Evolutionary conservation across 2,329 filamentous ascomycete species (phyloP).

Genomic region (Cucurbitaria berberidis): DNA sequence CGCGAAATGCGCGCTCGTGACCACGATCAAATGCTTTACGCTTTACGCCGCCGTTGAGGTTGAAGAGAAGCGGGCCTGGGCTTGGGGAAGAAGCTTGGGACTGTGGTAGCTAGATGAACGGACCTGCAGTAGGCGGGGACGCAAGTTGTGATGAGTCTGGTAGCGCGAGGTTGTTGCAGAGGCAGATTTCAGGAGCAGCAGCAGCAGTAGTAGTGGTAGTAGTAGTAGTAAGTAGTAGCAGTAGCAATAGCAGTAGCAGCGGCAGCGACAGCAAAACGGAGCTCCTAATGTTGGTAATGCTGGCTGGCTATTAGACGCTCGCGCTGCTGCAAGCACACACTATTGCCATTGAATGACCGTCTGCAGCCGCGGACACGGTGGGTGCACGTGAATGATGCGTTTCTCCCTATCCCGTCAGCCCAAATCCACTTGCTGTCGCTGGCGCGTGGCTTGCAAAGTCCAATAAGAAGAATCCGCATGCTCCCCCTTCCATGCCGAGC

Average conservation of each 20-base stretch:
- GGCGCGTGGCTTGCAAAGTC: conserved; percentile 30
- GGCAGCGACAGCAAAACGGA: too few species aligned
- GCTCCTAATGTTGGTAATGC: conserved; percentile 8
- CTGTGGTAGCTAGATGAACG: neutral
- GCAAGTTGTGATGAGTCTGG: conserved; percentile 14
- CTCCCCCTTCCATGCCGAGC: conserved; percentile 5
- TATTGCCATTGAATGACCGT: conserved; percentile 1
- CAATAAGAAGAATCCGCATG: conserved; percentile 15
- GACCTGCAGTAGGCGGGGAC: neutral
- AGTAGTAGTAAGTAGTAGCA: too few species aligned
- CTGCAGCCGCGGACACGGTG: conserved; percentile 18
- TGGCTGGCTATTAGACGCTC: conserved; percentile 1
- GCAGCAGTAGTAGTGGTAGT: too few species aligned
- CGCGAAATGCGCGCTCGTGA: conserved; percentile 21
- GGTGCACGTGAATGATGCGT: conserved; percentile 31
- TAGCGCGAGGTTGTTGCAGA: conserved; percentile 17
- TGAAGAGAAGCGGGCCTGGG: conserved; percentile 4
- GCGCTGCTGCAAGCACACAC: neutral
- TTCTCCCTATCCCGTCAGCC: conserved; percentile 26
- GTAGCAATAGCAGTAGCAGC: too few species aligned
- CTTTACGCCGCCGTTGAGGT: conserved; percentile 14
- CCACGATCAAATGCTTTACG: conserved; percentile 13
- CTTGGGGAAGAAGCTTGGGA: neutral
- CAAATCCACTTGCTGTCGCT: conserved; percentile 28
- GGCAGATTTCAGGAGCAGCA: conserved; percentile 25